These are phyloP conservation scores for Rhynchosporium graminicola DNA, from an alignment of 2,329 filamentous ascomycete species.

Conservation along the genomic window DNA sequence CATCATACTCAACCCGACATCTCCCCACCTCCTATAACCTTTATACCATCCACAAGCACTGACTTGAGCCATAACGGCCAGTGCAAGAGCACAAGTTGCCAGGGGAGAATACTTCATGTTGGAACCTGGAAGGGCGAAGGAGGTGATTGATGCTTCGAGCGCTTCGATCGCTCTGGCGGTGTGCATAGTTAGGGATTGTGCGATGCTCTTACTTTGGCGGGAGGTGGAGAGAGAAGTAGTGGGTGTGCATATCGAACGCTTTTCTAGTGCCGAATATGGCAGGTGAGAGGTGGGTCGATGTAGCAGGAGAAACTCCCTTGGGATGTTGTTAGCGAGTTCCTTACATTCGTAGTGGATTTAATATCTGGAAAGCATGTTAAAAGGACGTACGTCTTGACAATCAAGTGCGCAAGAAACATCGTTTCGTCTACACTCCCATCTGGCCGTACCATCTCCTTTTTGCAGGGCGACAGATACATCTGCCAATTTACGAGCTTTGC, in stretches of 20 bases:
- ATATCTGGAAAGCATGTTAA: not conserved
- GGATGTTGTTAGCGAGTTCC: not conserved
- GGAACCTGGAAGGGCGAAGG: conserved; percentile 55
- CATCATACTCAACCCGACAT: not conserved
- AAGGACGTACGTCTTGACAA: conserved; percentile 38
- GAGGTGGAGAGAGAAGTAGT: conserved; percentile 33
- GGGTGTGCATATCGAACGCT: conserved; percentile 33
- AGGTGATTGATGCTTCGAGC: conserved; percentile 56
- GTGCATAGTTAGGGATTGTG: conserved; percentile 49
- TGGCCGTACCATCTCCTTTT: conserved; percentile 42
- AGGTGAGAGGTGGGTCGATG: conserved; percentile 58
- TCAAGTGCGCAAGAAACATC: conserved; percentile 41
- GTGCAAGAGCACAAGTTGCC: conserved; percentile 56
- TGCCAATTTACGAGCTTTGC: conserved; percentile 42
- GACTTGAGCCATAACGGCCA: conserved; percentile 54
- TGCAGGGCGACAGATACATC: conserved; percentile 43
- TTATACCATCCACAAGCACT: conserved; percentile 54
- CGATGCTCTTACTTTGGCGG: conserved; percentile 47
- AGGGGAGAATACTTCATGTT: conserved; percentile 57
- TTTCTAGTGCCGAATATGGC: conserved; percentile 22
- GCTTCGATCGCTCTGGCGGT: conserved; percentile 60
- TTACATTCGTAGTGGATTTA: not conserved
- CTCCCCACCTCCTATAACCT: not conserved
- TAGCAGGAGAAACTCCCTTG: conserved; percentile 38
- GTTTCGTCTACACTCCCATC: conserved; percentile 42